Base-by-base conservation (phyloP, 768 basidiomycete genomes). In the Rhizopogon vulgaris region DNA sequence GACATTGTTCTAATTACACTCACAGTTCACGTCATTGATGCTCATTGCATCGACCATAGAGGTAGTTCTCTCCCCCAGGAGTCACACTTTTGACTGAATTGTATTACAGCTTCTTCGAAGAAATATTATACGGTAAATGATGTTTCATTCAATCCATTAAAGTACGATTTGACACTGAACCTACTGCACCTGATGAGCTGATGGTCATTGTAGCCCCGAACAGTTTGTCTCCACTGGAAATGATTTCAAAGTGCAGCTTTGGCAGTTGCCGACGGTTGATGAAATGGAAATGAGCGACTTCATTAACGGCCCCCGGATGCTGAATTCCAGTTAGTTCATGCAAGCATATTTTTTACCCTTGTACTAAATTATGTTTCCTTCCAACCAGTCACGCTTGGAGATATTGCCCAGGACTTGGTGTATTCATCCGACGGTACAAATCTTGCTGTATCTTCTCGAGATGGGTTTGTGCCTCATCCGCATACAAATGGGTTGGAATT, bases 91-190 rank as follows among this genome's bases (percentile, higher is more conserved):
- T 32, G 22, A 28, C 32, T 39, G 49, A 32, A 32, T 6, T 6
- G 28, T 39, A 4, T 45, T 32, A 17, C 38, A 61, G 65, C 57
- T 38, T 54, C 51, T 34, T 52, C 53, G 8, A 65, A 49, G 15
- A 81, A 79, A 55, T 70, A 82, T 54, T 83, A 81, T 53, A 69
- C 77, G 0, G 73, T 85, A 0, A 74, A 76, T 45, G 80, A 83
- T 52, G 69, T 83, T 37, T 76, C 75, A 18, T 79, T 82, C 52
- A 75, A 80, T 58, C 79, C 81, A 1, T 58, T 52, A 52, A 70
- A 73, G 80, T 78, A 60, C 52, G 69, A 47, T 41, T 46, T 56
- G 24, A 57, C 43, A 54, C 51, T 22, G 41, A 37, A 12, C 38
- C 38, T 12, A 49, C n/a, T 27, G 39, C 45, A 49, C 53, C 50